Base-by-base conservation (phyloP, 225 moss, liverwort and hornwort species). In the Marchantia paleacea region DNA sequence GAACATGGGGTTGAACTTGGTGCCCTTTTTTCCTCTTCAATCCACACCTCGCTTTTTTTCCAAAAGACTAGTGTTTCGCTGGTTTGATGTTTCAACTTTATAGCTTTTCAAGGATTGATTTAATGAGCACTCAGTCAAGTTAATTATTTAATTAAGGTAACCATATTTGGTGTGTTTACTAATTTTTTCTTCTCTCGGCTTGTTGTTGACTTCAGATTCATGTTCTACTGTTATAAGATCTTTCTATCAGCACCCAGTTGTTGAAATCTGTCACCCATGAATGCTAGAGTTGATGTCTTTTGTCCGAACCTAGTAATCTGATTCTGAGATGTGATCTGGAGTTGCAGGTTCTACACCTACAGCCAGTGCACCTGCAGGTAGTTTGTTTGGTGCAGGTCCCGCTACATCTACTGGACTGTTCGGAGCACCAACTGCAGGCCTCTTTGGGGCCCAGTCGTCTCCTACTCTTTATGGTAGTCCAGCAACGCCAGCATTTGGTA, bases 261-360 rank as follows among this genome's bases (percentile, higher is more conserved):
- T 39, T 39, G 39, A 39, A 39, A 39, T 39, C 39, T 39, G 39
- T 39, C 39, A 39, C 39, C 39, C 39, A 2, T 39, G 3, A 39
- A 39, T 39, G 39, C 39, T 2, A 39, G 39, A 39, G 39, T 39
- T 39, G 39, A 39, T 39, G 39, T 39, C 39, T 39, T 39, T 39
- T 39, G 39, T 39, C 3, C 39, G 39, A 39, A 2, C 39, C 39
- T 39, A 39, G 39, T 39, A 55, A 65, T 57, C 16, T 49, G 13
- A 83, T 49, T 11, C 14, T 6, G 7, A 29, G 55, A 0, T 20
- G 78, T 73, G 86, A 67, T 78, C 48, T 74, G 12, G 22, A 52
- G 65, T 51, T 80, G 15, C 89, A 92, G 96, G 81, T 77, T 79
- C 90, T 57, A 85, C 85, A 20, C 82, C 93, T 80, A 87, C 90